Evolutionary conservation across 805 yeast genomes (phyloP), one percentile per base, ranked within the genome.

Genomic region (Wickerhamiella allomyrinae): DNA sequence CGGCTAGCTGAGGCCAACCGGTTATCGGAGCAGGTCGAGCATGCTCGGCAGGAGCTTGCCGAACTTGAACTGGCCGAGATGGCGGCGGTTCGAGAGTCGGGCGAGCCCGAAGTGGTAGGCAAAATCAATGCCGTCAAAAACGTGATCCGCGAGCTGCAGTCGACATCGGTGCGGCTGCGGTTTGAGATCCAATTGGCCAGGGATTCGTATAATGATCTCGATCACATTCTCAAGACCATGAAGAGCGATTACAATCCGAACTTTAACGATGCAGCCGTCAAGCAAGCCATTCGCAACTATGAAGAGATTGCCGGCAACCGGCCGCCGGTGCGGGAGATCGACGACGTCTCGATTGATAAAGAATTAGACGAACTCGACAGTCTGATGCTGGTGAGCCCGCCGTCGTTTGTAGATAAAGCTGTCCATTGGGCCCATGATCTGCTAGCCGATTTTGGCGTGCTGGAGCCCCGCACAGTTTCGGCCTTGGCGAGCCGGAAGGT

Each of bases 211-310:
- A 21, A 34, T 3, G 42, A 45, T 11, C 46, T 62, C 24, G 51
- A 43, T 27, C 48, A 29, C 2, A 66, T 80, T 14, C 55, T 84
- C 39, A 57, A 60, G 2, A 59, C 60, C 5, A 63, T 87, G 60
- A 57, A 67, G 7, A 54, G 65, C 2, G 70, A 71, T n/a, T 86
- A 81, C 59, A 83, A 85, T 52, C 83, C 81, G 38, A 80, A 85
- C 53, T 74, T 85, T 62, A 85, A 87, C 56, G 95, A 87, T 60
- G 74, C 76, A 7, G 93, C 87, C 0, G 95, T 87, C 15, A 84
- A 84, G 57, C 70, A 66, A 17, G 77, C 87, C 1, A 77, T 85
- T 14, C 63, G 70, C 15, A 62, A 53, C 14, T 59, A 60, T 55
- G 57, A 56, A 34, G 57, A 56, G 23, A 43, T 50, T n/a, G 5